Base-by-base conservation (phyloP, 441 rosid species). In the Codiaeum variegatum region DNA sequence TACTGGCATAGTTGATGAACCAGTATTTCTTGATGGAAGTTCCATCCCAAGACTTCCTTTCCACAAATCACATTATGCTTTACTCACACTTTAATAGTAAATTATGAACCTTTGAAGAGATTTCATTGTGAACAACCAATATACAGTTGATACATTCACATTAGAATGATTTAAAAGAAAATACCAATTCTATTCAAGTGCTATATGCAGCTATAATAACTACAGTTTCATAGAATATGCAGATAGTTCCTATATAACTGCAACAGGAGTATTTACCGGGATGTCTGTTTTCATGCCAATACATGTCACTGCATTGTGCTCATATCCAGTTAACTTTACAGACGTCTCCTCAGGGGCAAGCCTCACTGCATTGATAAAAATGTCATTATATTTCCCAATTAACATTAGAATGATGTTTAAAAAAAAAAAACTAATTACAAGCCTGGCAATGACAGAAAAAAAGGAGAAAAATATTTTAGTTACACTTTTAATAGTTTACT, bases 341-440 rank as follows among this genome's bases (percentile, higher is more conserved):
- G 96, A 89, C 11, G 78, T 85, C 82, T 91, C 97, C 87, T 91
- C 97, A 1, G 97, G 91, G 67, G 96, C 88, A 80, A 89, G 96
- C 83, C 98, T 90, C 89, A 91, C 96, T 91, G 86, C 85, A 88
- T 18, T 71, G 60, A 67, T 24, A 70, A 74, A 65, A 59, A 11
- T 59, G 61, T 36, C 4, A 76, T 29, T 6, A 65, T 10, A n/a
- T 24, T 26, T 40, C 56, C 70, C 15, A 69, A 42, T 58, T 54
- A 28, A 31, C 2, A 10, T 72, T 49, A 19, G 31, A 60, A 68
- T 34, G n/a, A 64, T 34, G 38, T 51, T 51, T 2, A 19, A 38
- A 38, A 12, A 38, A 15, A 29, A 21, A 5, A 21, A 8, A 4
- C 59, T 62, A 3, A 40, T 68, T 51, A 16, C 49, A 31, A 55